A percentile compares a stretch with the other conserved stretches of the same genome.
These are phyloP conservation scores for Triangularia verruculosa DNA, from an alignment of 2,329 filamentous ascomycete species.

Conservation along the genomic window DNA sequence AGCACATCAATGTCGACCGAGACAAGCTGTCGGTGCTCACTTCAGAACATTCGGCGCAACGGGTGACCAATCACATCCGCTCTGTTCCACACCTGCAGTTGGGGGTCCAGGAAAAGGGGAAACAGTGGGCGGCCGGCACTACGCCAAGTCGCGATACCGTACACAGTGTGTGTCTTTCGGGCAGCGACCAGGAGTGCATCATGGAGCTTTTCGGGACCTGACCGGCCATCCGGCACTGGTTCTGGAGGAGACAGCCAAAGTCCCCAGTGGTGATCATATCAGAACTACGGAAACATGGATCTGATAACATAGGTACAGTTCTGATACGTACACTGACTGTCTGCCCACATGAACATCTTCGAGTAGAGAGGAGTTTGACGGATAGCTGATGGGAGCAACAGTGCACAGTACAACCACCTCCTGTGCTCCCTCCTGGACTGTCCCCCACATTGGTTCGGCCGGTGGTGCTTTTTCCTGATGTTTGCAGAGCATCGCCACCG, in stretches of 20 bases:
- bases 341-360: not conserved
- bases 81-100: constrained; percentile 4
- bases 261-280: not conserved
- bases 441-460: not conserved
- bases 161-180: constrained; percentile 7
- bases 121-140: not conserved
- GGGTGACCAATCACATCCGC: not conserved
- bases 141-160: constrained; percentile 3
- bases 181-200: not conserved
- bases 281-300: not conserved
- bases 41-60: not conserved
- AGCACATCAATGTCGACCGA: not conserved
- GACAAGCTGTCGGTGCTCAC: constrained; percentile 4
- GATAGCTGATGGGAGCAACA: not conserved
- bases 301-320: not conserved
- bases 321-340: not conserved
- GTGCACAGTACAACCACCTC: not conserved
- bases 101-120: constrained; percentile 3
- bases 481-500: constrained; percentile 18
- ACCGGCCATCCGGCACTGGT: not conserved
- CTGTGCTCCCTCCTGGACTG: not conserved
- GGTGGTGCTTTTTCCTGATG: constrained; percentile 4
- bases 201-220: not conserved
- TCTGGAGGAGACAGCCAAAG: not conserved
- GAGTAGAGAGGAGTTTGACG: not conserved